Base-by-base conservation (phyloP, 2,329 filamentous ascomycete genomes). In the Colletotrichum camelliae region DNA sequence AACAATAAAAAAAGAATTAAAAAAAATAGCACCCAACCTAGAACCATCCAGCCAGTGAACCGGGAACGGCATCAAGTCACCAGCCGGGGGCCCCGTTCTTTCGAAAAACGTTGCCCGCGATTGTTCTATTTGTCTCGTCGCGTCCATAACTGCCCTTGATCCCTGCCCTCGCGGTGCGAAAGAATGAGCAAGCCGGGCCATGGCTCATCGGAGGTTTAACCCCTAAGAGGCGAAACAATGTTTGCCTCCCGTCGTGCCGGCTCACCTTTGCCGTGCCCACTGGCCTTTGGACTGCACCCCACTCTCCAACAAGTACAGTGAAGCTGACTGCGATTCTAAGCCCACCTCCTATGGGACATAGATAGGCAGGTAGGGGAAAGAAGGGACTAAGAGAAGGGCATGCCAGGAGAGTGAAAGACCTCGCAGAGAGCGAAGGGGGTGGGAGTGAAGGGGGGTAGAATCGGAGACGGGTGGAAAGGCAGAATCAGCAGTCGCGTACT, bases 211-310 rank as follows among this genome's bases (percentile, higher is more conserved):
- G 72, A 74, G 60, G 67, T 31, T 66, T 66, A 66, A 65, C 33
- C 66, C 27, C 35, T 35, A 58, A 70, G 65, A 55, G 67, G 39
- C 67, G 37, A 74, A 75, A 73, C 64, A 72, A 68, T 75, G 64
- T 75, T 77, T 72, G 58, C 48, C 62, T 75, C 60, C 68, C 60
- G 61, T 64, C 67, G 58, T 29, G 35, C 43, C 61, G 73, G 70
- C 48, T 72, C 55, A 70, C 33, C 39, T 64, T 60, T 72, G 57
- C 74, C 69, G 65, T 61, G 61, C 21, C 35, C 72, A 65, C 60
- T 39, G 29, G 35, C 67, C 12, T 24, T 43, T 48, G 13, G 48
- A 15, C 43, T 15, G 33, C 33, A 31, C 35, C 67, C 67, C 55
- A 35, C 67, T 48, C 43, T 52, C 18, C n/a, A 55, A 15, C 29